Evolutionary conservation across 495 filamentous ascomycete genomes (phyloP), one percentile per base, ranked within the genome.

Genomic region (Xylona heveae): DNA sequence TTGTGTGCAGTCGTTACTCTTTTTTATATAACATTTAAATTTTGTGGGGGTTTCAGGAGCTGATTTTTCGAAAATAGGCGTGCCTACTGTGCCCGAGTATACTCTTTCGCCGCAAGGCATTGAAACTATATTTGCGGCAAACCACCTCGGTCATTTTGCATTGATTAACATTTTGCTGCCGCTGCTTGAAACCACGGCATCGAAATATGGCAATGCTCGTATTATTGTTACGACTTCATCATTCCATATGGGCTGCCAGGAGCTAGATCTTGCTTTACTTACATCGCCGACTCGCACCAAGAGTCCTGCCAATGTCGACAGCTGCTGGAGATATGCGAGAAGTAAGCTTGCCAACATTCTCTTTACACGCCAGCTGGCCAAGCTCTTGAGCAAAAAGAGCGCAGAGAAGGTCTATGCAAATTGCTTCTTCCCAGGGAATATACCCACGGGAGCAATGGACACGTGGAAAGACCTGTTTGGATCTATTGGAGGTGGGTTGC

Each of bases 301-400:
- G 30, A 36, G 39, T 12, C 25, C 38, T 9, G 3, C 39, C 16
- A 15, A 38, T 2, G 28, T 37, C 18, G 45, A 53, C 38, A 33
- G 32, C 1, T 20, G 44, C 9, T 49, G 47, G 42, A 47, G 58
- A 4, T 62, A 62, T 37, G 52, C 35, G 3, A 45, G 53, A 7
- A 48, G 48, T 22, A 61, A 62, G 34, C 40, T 62, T 6, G 53
- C 55, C 10, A 57, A 59, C 23, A 45, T 60, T 12, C 49, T 62
- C 15, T 58, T 58, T 36, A 41, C 51, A 0, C 47, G 42, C 17
- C 45, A 55, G 14, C 46, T 62, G 0, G 39, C 44, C 19, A 38
- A 33, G 5, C 45, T 40, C 16, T 42, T 56, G 1, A 34, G 30
- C 5, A 41, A 44, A 28, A 38, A 40, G 26, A 43, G 40, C 8